These are phyloP conservation scores for thale cress (Arabidopsis thaliana) DNA, from an alignment of 345 rosid genomes.

Conservation along the genomic window TAIR10.1 NC_003070.9:20343001-20343500, in stretches of 20 bases:
- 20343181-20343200: too few relatives aligned
- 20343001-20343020: background rate
- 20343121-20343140: conserved; percentile 17
- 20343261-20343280: too few relatives aligned
- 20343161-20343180: too few relatives aligned
- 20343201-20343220: background rate
- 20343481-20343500: conserved; percentile 28
- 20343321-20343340: conserved; percentile 34
- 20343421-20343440: conserved; percentile 37
- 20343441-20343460: conserved; percentile 21
- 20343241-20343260: background rate
- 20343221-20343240: conserved; percentile 21
- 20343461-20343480: conserved; percentile 26
- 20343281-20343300: background rate
- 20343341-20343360: background rate
- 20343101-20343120: conserved; percentile 3
- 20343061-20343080: background rate
- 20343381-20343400: conserved; percentile 27
- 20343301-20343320: conserved; percentile 25
- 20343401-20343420: conserved; percentile 22
- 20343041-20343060: background rate
- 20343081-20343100: conserved; percentile 34
- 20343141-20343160: conserved; percentile 8
- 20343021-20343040: background rate
- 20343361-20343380: background rate